A percentile compares a stretch with the other conserved stretches of the same genome.
phyloP scores from a whole-genome alignment of 176 grass and related monocot species.

The Phoenix roebelenii region DNA sequence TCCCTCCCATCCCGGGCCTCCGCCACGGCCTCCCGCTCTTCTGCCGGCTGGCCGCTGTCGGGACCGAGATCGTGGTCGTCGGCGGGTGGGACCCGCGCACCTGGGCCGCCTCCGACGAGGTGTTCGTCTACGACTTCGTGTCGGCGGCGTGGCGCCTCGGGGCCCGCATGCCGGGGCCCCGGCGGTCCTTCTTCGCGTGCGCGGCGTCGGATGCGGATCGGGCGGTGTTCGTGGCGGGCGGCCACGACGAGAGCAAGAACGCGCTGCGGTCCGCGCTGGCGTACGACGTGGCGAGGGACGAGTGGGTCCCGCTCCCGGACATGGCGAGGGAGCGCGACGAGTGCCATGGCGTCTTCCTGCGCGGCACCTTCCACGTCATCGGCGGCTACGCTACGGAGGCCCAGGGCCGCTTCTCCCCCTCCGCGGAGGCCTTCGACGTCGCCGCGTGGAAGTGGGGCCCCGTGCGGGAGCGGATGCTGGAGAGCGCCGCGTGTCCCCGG shows the following conservation, averaged over 20 bases:
- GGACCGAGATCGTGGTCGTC: conserved; percentile 44
- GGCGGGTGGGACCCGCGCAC: conserved; percentile 78
- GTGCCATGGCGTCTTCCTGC: conserved; percentile 48
- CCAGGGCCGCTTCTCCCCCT: conserved; percentile 57
- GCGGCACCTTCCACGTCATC: conserved; percentile 48
- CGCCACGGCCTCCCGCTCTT: conserved; percentile 58
- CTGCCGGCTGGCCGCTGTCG: conserved; percentile 57
- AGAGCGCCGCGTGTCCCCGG: conserved; percentile 41
- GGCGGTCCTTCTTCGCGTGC: conserved; percentile 69
- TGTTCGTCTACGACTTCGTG: conserved; percentile 70
- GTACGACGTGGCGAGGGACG: conserved; percentile 47
- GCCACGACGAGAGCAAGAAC: conserved; percentile 93
- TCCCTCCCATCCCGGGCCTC: conserved; percentile 28
- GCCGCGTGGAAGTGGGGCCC: conserved; percentile 28
- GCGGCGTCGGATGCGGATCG: conserved; percentile 20
- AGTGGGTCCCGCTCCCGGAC: conserved; percentile 54
- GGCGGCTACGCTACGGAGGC: conserved; percentile 76
- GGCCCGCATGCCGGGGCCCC: conserved; percentile 43
- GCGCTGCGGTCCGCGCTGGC: conserved; percentile 63
- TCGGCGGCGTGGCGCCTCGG: conserved; percentile 39
- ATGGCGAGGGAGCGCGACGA: conserved; percentile 79
- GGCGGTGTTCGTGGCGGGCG: conserved; percentile 63
- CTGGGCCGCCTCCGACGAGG: conserved; percentile 62
- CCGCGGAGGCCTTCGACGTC: conserved; percentile 50
- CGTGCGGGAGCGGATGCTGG: conserved; percentile 19